phyloP scores from a whole-genome alignment of 768 basidiomycete species.

The Panellus pusillus region DNA sequence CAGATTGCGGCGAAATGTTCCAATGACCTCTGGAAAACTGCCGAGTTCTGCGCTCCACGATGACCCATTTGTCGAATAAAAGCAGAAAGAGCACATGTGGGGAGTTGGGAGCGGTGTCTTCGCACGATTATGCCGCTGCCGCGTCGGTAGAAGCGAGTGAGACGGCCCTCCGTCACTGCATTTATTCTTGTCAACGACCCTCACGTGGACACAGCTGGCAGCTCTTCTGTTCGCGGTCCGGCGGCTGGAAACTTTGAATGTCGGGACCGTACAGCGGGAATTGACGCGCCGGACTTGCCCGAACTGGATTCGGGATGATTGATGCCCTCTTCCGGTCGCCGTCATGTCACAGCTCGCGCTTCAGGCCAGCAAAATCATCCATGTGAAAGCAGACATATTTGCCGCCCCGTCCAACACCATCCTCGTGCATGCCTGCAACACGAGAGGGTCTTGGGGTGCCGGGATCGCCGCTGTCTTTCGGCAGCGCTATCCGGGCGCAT shows the following conservation, averaged over 20 bases:
- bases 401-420: conserved; percentile 35
- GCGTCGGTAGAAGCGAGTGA: conserved; percentile 5
- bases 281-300: too few species aligned
- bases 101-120: not conserved
- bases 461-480: conserved; percentile 39
- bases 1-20: too few species aligned
- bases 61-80: not conserved
- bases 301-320: too few species aligned
- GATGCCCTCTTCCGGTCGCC: too few species aligned
- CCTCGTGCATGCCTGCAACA: conserved; percentile 44
- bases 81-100: not conserved
- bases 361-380: conserved; percentile 23
- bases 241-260: too few species aligned
- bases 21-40: too few species aligned
- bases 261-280: too few species aligned
- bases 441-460: conserved; percentile 39
- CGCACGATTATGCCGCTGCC: not conserved
- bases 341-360: too few species aligned
- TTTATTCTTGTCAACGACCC: conserved; percentile 1
- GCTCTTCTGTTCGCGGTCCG: too few species aligned
- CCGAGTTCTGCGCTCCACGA: too few species aligned
- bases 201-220: not conserved
- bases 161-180: not conserved
- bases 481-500: conserved; percentile 35
- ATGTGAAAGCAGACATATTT: conserved; percentile 38